These are phyloP conservation scores for Yamadazyma akitaensis DNA, from an alignment of 805 yeast genomes.

Conservation along the genomic window DNA sequence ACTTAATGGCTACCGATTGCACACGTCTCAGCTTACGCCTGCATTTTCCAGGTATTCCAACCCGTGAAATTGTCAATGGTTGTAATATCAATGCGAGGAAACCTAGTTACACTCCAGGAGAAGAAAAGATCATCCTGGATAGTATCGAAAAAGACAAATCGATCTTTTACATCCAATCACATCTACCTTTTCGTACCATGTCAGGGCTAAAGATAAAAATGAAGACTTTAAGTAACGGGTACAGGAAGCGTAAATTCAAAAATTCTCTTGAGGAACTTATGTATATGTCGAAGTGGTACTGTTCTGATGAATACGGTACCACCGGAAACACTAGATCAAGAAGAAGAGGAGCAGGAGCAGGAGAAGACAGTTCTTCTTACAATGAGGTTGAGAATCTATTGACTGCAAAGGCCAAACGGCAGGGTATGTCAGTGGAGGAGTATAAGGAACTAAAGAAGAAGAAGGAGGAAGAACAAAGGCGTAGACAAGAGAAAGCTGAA, in stretches of 20 bases:
- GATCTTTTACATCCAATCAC: conserved; percentile 20
- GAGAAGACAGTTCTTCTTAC: not conserved
- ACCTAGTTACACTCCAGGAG: conserved; percentile 13
- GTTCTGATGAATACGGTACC: conserved; percentile 16
- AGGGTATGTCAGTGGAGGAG: conserved; percentile 4
- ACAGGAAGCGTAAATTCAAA: conserved; percentile 27
- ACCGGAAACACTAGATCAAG: conserved; percentile 1
- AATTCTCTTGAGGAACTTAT: conserved; percentile 28
- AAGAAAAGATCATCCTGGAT: conserved; percentile 13
- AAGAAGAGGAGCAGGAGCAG: not conserved
- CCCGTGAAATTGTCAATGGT: conserved; percentile 19
- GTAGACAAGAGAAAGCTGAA: not conserved
- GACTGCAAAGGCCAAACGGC: not conserved
- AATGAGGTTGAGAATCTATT: not conserved
- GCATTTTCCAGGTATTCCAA: conserved; percentile 13
- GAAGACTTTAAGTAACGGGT: not conserved
- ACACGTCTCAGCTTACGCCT: conserved; percentile 9
- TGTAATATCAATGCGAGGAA: conserved; percentile 18
- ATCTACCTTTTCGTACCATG: conserved; percentile 13
- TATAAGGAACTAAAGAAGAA: conserved; percentile 2
- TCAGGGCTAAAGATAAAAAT: not conserved
- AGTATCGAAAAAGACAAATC: conserved; percentile 10
- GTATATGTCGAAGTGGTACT: conserved; percentile 40
- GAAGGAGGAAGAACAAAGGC: not conserved
- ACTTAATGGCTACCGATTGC: conserved; percentile 6